phyloP scores from a whole-genome alignment of 257 asterid species.

The Solanum chilense region DNA sequence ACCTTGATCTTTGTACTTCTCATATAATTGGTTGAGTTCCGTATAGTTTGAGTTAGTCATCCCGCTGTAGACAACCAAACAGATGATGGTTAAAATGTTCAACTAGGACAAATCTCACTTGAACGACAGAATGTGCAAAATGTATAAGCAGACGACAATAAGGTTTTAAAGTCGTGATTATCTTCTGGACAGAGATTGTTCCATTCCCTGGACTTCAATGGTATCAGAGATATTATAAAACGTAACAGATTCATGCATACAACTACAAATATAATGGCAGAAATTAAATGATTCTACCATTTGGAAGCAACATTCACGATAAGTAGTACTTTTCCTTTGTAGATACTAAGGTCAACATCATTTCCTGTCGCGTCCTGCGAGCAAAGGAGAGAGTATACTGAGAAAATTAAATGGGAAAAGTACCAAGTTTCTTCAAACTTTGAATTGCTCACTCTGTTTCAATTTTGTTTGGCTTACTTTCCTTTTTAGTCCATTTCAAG shows the following conservation, averaged over 20 bases:
- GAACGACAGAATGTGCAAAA: not conserved
- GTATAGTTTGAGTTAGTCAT: conserved; percentile 81
- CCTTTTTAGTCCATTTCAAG: not conserved
- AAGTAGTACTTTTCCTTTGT: conserved; percentile 53
- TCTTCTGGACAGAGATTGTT: not conserved
- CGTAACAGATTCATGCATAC: not conserved
- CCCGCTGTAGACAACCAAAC: conserved; percentile 41
- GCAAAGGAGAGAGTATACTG: not conserved
- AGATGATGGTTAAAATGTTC: not conserved
- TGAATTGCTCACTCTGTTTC: too few relatives aligned
- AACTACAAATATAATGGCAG: not conserved
- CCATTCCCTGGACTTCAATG: not conserved
- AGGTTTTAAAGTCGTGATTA: not conserved
- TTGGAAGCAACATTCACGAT: conserved; percentile 74
- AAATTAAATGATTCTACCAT: conserved; percentile 25
- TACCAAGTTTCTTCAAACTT: not conserved
- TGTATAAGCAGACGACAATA: not conserved
- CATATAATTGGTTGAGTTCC: conserved; percentile 62
- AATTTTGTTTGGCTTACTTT: not conserved
- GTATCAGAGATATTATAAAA: not conserved
- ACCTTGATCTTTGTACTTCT: conserved; percentile 62
- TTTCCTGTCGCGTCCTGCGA: conserved; percentile 43
- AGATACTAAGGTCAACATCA: conserved; percentile 34
- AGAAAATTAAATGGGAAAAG: not conserved
- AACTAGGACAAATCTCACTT: not conserved